Conservation (phyloP, 345 rosid species). For the Salix viminalis region DNA sequence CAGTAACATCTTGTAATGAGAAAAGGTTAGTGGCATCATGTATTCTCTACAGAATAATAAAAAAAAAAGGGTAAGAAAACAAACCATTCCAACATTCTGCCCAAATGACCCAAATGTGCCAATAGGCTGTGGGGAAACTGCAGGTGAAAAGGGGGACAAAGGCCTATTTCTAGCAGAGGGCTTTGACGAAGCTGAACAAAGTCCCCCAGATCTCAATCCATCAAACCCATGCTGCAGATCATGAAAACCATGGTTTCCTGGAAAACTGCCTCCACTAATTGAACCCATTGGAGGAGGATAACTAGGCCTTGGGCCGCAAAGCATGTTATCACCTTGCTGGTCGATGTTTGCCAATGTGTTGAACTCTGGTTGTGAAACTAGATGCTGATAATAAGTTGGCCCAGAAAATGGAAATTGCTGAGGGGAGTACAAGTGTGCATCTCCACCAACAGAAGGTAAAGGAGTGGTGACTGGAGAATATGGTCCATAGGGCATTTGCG, state of each 20-base stretch:
- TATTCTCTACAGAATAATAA: background rate
- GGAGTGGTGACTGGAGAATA: conserved; percentile 85
- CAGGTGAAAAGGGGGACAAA: conserved; percentile 58
- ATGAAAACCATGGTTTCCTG: conserved; percentile 64
- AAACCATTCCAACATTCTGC: conserved; percentile 62
- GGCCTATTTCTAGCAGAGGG: conserved; percentile 66
- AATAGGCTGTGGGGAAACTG: conserved; percentile 72
- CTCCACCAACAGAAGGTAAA: conserved; percentile 59
- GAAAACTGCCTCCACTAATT: conserved; percentile 49
- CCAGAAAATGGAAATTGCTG: conserved; percentile 78
- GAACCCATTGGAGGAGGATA: conserved; percentile 68
- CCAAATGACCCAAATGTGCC: conserved; percentile 54
- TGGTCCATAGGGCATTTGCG: conserved; percentile 84
- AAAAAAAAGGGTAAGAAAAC: conserved; percentile 22
- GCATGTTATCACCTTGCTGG: conserved; percentile 68
- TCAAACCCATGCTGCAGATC: conserved; percentile 74
- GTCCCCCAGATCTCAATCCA: conserved; percentile 64
- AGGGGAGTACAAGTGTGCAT: conserved; percentile 62
- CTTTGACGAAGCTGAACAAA: conserved; percentile 74
- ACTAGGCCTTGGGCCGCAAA: conserved; percentile 60
- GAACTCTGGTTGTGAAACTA: conserved; percentile 67
- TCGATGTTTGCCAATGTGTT: conserved; percentile 48
- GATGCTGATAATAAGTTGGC: conserved; percentile 61
- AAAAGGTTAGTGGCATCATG: no score
- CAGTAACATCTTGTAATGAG: background rate